phyloP scores from a whole-genome alignment of 768 basidiomycete species.

The Phlebiopsis gigantea region DNA sequence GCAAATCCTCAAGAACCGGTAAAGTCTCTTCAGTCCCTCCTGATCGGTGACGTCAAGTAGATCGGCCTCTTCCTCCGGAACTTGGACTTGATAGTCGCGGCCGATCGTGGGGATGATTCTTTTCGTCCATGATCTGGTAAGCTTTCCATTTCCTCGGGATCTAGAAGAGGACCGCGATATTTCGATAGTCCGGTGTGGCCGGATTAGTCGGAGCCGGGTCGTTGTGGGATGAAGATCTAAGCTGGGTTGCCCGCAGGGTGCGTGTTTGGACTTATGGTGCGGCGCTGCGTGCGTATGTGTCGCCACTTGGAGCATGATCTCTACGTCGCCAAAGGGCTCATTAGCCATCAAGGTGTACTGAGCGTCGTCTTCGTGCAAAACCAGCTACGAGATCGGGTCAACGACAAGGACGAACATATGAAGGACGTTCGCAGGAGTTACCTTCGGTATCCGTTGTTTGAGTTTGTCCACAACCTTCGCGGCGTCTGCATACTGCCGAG shows the following conservation, averaged over 20 bases:
- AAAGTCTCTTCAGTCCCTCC: conserved; percentile 10
- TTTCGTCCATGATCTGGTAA: conserved; percentile 21
- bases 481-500: conserved; percentile 44
- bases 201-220: conserved; percentile 15
- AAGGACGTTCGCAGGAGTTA: conserved; percentile 17
- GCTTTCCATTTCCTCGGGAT: neutral
- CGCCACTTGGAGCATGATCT: conserved; percentile 28
- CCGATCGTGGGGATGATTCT: conserved; percentile 16
- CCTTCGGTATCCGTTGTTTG: conserved; percentile 50
- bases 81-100: neutral
- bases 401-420: neutral
- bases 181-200: conserved; percentile 16
- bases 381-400: conserved; percentile 29
- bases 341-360: conserved; percentile 53
- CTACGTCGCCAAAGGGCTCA: conserved; percentile 41
- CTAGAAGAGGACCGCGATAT: conserved; percentile 14
- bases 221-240: neutral
- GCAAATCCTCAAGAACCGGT: conserved; percentile 17
- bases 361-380: conserved; percentile 32
- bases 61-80: neutral
- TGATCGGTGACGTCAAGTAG: conserved; percentile 10
- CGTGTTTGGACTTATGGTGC: neutral
- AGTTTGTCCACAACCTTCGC: conserved; percentile 39
- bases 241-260: neutral
- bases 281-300: neutral